Evolutionary conservation across 2,329 filamentous ascomycete genomes (phyloP).

Genomic region (Aspergillus unguis): DNA sequence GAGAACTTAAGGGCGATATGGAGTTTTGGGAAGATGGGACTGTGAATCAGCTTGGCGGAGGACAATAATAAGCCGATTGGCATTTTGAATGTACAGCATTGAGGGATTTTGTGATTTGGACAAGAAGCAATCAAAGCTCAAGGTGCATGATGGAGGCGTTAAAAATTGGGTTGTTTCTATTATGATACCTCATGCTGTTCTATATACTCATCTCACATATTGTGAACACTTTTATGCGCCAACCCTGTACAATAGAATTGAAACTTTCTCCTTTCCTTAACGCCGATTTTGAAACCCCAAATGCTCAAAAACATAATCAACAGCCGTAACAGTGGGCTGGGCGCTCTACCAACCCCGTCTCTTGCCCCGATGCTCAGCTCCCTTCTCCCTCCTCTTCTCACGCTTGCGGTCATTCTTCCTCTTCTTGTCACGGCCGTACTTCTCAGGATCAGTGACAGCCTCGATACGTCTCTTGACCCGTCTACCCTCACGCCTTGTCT

Average conservation of each 20-base stretch:
- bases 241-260: slow-evolving; percentile 18
- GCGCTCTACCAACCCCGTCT: slow-evolving; percentile 64
- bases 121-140: neutral
- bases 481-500: slow-evolving; percentile 67
- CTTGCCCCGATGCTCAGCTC: slow-evolving; percentile 66
- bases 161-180: slow-evolving; percentile 5
- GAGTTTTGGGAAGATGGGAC: slow-evolving; percentile 84
- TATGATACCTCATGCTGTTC: slow-evolving; percentile 13
- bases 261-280: slow-evolving; percentile 9
- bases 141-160: slow-evolving; percentile 9
- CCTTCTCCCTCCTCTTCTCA: slow-evolving; percentile 75
- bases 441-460: slow-evolving; percentile 77
- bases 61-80: neutral
- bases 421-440: slow-evolving; percentile 71
- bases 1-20: slow-evolving; percentile 75
- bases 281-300: slow-evolving; percentile 4
- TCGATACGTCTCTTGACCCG: slow-evolving; percentile 86
- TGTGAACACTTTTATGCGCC: slow-evolving; percentile 5
- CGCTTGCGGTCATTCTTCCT: slow-evolving; percentile 82
- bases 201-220: slow-evolving; percentile 24
- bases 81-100: neutral
- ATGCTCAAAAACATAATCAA: neutral
- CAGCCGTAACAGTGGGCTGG: neutral
- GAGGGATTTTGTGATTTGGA: neutral
- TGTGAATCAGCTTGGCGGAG: slow-evolving; percentile 23